Percentiles rank a stretch among this genome's conserved stretches.
Evolutionary conservation across 352 stramenopile species (phyloP).

Genomic region (Phytophthora ramorum): DNA sequence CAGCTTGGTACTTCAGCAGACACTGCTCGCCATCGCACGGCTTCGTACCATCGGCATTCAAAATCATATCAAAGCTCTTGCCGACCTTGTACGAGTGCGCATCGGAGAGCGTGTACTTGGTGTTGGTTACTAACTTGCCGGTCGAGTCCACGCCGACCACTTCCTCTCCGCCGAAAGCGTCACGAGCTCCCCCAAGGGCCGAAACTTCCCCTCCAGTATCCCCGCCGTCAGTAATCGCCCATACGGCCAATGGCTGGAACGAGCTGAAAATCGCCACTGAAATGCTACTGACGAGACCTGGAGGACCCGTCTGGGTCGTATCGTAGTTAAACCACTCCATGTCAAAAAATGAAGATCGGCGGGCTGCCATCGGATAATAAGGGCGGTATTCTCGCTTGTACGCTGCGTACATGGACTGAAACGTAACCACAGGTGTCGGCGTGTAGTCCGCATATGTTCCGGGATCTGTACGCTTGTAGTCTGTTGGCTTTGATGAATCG

Average conservation of each 20-base stretch:
- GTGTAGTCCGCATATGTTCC: constrained; percentile 61
- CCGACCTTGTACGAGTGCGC: constrained; percentile 55
- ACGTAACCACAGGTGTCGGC: constrained; percentile 51
- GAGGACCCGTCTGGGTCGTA: constrained; percentile 45
- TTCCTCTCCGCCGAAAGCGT: constrained; percentile 42
- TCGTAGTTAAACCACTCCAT: constrained; percentile 84
- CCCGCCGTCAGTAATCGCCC: constrained; percentile 60
- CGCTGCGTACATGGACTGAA: constrained; percentile 74
- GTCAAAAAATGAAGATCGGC: constrained; percentile 92
- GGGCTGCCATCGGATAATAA: constrained; percentile 87
- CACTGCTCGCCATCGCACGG: constrained; percentile 52
- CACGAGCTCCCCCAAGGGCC: constrained; percentile 41
- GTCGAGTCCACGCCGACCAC: constrained; percentile 50
- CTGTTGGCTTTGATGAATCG: constrained; percentile 33
- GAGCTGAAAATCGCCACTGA: constrained; percentile 59
- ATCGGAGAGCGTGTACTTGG: constrained; percentile 37
- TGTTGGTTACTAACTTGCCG: constrained; percentile 37
- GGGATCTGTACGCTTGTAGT: constrained; percentile 56
- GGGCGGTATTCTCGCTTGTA: constrained; percentile 68
- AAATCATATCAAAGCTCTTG: constrained; percentile 59
- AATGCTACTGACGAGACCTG: constrained; percentile 63
- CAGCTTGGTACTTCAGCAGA: constrained; percentile 63
- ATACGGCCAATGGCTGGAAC: constrained; percentile 83
- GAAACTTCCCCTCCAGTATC: constrained; percentile 31
- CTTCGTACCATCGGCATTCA: constrained; percentile 31